Percentiles rank a stretch among this genome's conserved stretches.
phyloP scores from a whole-genome alignment of 495 filamentous ascomycete species.

The Platismatia glauca region DNA sequence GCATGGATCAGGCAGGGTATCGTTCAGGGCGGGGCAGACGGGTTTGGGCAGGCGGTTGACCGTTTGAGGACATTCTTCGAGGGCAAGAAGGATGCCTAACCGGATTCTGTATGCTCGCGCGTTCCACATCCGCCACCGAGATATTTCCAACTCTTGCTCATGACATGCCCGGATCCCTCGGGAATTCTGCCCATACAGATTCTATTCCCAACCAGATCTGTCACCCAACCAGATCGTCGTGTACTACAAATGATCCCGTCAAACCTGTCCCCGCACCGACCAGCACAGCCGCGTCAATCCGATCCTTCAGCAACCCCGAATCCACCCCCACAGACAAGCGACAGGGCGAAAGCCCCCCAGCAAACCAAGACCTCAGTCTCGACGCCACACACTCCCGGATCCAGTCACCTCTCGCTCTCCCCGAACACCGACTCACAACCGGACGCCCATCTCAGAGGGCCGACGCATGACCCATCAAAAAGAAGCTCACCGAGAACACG shows the following conservation, averaged over 20 bases:
- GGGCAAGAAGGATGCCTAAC: slow-evolving; percentile 2
- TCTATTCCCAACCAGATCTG: no score
- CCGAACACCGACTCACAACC: no score
- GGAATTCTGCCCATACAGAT: no score
- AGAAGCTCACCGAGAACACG: no score
- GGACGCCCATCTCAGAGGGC: no score
- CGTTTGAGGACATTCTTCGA: slow-evolving; percentile 16
- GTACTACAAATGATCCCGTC: background rate
- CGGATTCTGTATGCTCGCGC: background rate
- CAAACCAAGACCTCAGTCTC: no score
- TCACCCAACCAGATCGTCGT: background rate
- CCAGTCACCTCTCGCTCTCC: no score
- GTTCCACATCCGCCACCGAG: background rate
- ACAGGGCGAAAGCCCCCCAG: no score
- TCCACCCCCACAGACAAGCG: no score
- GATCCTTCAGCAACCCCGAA: background rate
- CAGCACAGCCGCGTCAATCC: background rate
- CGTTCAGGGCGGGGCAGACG: background rate
- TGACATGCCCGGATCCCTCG: background rate
- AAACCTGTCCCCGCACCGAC: background rate
- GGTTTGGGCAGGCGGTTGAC: slow-evolving; percentile 2
- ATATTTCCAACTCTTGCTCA: background rate
- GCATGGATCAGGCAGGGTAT: slow-evolving; percentile 66
- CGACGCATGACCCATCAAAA: no score
- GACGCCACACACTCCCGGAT: no score